Percentiles rank a stretch among this genome's conserved stretches.
Evolutionary conservation across 371 early-diverging fungal genomes (phyloP).

Genomic region (Dinochytrium kinnereticum): DNA sequence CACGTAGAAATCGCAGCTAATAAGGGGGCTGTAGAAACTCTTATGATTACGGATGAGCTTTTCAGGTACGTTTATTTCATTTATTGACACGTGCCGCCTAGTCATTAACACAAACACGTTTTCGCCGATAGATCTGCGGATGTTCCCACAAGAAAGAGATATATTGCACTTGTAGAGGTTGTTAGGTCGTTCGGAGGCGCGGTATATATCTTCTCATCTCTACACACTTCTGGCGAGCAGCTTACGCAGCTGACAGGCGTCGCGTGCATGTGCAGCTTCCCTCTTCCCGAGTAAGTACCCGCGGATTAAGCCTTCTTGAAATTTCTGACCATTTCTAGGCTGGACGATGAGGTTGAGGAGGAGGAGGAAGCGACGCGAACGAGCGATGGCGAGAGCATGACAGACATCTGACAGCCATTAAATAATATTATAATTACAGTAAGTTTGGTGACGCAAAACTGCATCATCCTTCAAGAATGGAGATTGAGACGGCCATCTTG

Average conservation of each 20-base stretch:
- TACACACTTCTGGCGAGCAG: constrained; percentile 95
- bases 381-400: not conserved
- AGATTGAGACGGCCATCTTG: not conserved
- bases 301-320: too few species aligned
- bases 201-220: constrained; percentile 86
- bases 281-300: constrained; percentile 49
- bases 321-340: not conserved
- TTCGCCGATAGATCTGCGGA: constrained; percentile 86
- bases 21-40: constrained; percentile 80
- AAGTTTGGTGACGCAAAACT: not conserved
- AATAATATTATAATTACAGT: not conserved
- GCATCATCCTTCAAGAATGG: not conserved
- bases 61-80: constrained; percentile 64
- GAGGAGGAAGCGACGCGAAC: not conserved
- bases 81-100: too few species aligned
- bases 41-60: constrained; percentile 89
- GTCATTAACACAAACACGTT: too few species aligned
- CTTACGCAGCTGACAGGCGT: constrained; percentile 91
- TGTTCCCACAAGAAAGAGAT: constrained; percentile 78
- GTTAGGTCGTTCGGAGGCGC: constrained; percentile 78
- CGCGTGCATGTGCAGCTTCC: constrained; percentile 87
- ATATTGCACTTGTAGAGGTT: constrained; percentile 83
- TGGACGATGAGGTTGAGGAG: constrained; percentile 13
- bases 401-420: not conserved
- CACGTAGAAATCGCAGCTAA: constrained; percentile 87